Percentiles rank a stretch among this genome's conserved stretches.
These are phyloP conservation scores for Triticum timopheevii DNA, from an alignment of 176 grass and related monocot species.

Conservation along the genomic window DNA sequence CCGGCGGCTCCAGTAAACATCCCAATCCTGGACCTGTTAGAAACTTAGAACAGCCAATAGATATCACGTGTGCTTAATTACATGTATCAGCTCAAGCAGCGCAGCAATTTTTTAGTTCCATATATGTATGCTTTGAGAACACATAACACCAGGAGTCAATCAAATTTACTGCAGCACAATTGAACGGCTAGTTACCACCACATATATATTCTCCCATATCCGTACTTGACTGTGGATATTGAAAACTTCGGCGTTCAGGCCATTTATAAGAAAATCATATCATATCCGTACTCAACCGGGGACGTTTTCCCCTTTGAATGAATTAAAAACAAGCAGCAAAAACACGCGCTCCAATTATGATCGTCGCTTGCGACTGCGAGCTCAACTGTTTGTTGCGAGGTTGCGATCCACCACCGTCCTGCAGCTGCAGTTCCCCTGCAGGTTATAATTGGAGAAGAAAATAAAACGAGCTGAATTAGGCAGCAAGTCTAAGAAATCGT, in stretches of 20 bases:
- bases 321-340: background rate
- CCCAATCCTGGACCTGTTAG: no score
- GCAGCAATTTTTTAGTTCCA: no score
- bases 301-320: background rate
- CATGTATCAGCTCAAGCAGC: no score
- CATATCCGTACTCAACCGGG: background rate
- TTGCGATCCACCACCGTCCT: background rate
- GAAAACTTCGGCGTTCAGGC: background rate
- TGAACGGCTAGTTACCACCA: no score
- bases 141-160: no score
- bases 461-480: background rate
- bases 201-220: background rate
- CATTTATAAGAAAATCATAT: background rate
- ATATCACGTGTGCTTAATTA: no score
- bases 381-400: background rate
- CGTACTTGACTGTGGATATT: background rate
- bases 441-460: background rate
- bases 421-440: background rate
- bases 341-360: background rate
- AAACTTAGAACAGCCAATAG: no score
- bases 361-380: no score
- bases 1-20: background rate
- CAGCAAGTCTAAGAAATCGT: background rate
- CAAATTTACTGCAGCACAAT: no score
- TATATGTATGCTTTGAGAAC: no score